These are phyloP conservation scores for Auriscalpium microsporum DNA, from an alignment of 768 basidiomycete species.

Conservation along the genomic window DNA sequence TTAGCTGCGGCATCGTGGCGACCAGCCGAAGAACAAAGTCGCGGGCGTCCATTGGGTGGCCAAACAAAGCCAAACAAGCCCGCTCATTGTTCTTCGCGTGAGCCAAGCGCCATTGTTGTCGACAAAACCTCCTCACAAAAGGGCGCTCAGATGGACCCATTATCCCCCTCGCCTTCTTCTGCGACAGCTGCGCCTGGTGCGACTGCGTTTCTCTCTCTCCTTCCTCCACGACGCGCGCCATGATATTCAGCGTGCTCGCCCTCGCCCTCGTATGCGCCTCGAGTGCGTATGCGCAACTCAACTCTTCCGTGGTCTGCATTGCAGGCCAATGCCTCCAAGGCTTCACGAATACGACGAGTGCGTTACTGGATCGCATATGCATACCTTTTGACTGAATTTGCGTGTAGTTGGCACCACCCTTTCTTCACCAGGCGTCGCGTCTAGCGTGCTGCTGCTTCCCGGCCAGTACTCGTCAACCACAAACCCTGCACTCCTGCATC, in stretches of 20 bases:
- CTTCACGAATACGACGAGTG: constrained; percentile 59
- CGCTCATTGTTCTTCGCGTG: neutral
- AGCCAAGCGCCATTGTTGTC: neutral
- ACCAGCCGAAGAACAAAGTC: neutral
- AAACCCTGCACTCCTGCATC: constrained; percentile 63
- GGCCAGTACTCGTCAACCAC: constrained; percentile 69
- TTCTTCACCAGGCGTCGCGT: constrained; percentile 43
- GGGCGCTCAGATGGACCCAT: neutral
- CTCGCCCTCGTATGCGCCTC: neutral
- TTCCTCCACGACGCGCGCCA: neutral
- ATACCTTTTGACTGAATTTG: neutral
- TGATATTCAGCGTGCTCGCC: neutral
- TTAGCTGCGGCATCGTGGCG: too few species aligned
- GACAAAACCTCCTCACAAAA: neutral
- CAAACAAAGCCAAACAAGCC: neutral
- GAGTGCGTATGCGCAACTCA: constrained; percentile 11
- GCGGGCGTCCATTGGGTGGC: neutral
- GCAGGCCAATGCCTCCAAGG: constrained; percentile 86
- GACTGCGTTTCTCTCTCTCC: neutral
- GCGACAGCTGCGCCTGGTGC: neutral
- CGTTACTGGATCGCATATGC: constrained; percentile 27
- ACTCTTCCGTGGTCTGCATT: constrained; percentile 65
- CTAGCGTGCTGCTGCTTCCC: constrained; percentile 58
- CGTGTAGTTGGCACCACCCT: constrained; percentile 63
- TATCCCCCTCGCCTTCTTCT: neutral